Conservation (phyloP, 2,329 filamentous ascomycete species). For the Monosporascus sp. region DNA sequence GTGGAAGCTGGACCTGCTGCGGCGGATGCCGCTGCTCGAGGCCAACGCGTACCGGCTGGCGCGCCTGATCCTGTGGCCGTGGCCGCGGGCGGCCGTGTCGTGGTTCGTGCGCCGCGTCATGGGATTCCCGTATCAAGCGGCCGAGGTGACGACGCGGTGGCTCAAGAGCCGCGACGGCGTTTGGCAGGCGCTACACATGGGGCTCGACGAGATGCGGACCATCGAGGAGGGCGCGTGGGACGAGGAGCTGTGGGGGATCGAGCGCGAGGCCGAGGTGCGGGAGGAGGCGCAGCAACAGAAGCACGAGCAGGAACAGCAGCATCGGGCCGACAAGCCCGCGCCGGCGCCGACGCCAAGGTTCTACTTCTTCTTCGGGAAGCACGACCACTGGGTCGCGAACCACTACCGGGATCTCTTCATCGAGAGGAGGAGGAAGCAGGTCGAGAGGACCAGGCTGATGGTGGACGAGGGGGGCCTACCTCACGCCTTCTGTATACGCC, state of each 20-base stretch:
- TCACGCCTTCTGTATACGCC: constrained; percentile 56
- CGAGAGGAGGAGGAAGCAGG: constrained; percentile 27
- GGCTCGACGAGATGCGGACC: constrained; percentile 52
- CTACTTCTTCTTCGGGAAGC: constrained; percentile 53
- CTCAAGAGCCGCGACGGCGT: constrained; percentile 53
- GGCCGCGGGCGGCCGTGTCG: constrained; percentile 34
- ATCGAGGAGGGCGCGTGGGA: constrained; percentile 57
- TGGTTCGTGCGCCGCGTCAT: constrained; percentile 39
- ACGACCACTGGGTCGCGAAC: constrained; percentile 59
- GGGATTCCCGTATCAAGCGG: constrained; percentile 44
- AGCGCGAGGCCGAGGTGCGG: constrained; percentile 23
- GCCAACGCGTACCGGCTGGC: constrained; percentile 36
- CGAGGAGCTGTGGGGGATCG: constrained; percentile 52
- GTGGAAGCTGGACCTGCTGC: constrained; percentile 40
- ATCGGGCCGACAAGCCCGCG: too few species aligned
- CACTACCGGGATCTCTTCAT: constrained; percentile 53
- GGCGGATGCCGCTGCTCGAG: constrained; percentile 37
- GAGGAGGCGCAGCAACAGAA: constrained; percentile 5
- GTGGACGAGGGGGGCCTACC: constrained; percentile 52
- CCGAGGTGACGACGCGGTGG: constrained; percentile 46
- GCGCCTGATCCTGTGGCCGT: constrained; percentile 34
- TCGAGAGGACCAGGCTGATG: constrained; percentile 40
- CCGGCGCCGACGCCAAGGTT: constrained; percentile 38
- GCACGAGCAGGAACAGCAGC: constrained; percentile 1
- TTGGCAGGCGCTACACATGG: constrained; percentile 55